Conservation (phyloP, 225 moss, liverwort and hornwort genomes). For the Pseudisothecium myosuroides region DNA sequence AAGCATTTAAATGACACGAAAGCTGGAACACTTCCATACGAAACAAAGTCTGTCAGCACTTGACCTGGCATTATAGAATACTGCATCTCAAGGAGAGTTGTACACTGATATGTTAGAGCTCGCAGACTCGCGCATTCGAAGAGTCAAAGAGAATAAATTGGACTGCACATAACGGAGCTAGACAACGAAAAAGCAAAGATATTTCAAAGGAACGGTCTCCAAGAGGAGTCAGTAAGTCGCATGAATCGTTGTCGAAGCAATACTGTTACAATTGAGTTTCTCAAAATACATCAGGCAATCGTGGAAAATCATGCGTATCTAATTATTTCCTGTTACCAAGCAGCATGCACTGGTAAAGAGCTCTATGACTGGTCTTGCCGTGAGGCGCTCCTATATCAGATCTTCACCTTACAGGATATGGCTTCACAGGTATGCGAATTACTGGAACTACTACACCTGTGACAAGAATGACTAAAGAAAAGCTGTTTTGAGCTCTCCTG, state of each 20-base stretch:
- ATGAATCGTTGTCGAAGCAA: not conserved
- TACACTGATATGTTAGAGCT: not conserved
- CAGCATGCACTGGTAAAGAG: not conserved
- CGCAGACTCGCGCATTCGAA: too few relatives aligned
- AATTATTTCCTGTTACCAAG: not conserved
- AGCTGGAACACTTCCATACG: too few relatives aligned
- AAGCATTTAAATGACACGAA: too few relatives aligned
- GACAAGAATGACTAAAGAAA: not conserved
- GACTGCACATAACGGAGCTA: too few relatives aligned
- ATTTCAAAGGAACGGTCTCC: too few relatives aligned
- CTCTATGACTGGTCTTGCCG: not conserved
- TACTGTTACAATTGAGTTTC: constrained; percentile 15
- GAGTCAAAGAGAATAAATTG: too few relatives aligned
- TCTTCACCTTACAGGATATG: not conserved
- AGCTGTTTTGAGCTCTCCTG: not conserved
- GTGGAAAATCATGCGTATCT: not conserved
- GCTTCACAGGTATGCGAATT: not conserved
- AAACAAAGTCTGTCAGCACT: not conserved
- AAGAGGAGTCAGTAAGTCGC: not conserved
- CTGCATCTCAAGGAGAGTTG: too few relatives aligned
- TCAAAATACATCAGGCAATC: not conserved
- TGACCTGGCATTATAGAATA: not conserved
- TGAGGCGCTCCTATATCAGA: not conserved
- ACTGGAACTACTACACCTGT: not conserved
- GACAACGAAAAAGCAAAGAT: too few relatives aligned